These are phyloP conservation scores for Chrysoporthe austroafricana DNA, from an alignment of 2,329 filamentous ascomycete genomes.

Conservation along the genomic window DNA sequence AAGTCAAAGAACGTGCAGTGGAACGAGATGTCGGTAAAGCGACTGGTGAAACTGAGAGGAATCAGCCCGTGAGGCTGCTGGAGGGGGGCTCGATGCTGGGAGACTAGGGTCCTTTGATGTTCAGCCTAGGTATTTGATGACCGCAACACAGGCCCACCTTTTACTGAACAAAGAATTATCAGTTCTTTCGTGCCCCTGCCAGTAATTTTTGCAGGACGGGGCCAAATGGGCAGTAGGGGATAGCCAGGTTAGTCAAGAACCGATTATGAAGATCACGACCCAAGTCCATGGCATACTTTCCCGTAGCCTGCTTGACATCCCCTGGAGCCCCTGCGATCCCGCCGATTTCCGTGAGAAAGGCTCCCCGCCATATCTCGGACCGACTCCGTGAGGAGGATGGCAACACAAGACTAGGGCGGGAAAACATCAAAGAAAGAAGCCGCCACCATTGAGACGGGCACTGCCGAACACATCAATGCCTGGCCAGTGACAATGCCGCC, in stretches of 20 bases:
- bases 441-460: neutral
- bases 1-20: neutral
- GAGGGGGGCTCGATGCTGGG: neutral
- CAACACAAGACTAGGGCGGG: neutral
- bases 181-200: neutral
- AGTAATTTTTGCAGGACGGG: neutral
- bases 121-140: neutral
- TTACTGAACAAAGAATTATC: neutral
- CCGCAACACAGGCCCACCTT: neutral
- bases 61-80: neutral
- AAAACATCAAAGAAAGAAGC: neutral
- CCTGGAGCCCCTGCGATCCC: neutral
- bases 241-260: neutral
- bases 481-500: neutral
- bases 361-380: conserved; percentile 6
- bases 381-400: neutral
- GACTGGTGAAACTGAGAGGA: neutral
- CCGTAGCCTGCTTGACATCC: neutral
- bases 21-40: neutral
- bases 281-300: neutral
- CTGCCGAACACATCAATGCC: conserved; percentile 8
- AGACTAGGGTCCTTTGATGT: conserved; percentile 1
- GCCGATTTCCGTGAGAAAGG: neutral
- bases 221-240: neutral
- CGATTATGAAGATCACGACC: neutral